These are phyloP conservation scores for Yarrowia sp. DNA, from an alignment of 805 yeast species.

Conservation along the genomic window DNA sequence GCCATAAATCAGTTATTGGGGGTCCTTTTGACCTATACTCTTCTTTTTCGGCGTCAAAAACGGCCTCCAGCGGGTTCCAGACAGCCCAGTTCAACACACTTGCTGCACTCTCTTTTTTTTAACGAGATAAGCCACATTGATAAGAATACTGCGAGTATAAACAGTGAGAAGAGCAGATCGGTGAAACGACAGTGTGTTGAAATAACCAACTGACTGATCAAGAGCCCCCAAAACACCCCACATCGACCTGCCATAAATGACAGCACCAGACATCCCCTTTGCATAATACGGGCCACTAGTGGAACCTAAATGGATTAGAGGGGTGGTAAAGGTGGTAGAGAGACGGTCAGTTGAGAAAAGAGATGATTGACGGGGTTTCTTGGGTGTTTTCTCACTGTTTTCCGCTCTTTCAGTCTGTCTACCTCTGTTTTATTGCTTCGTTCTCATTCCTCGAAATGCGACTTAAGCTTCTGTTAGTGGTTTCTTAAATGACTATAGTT, in stretches of 20 bases:
- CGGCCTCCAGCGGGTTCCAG: too few species aligned
- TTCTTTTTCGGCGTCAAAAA: too few species aligned
- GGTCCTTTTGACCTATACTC: not conserved
- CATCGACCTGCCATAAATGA: not conserved
- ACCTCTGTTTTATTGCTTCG: not conserved
- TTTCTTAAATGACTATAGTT: not conserved
- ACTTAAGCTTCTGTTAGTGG: slow-evolving; percentile 8
- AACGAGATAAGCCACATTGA: slow-evolving; percentile 4
- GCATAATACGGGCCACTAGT: slow-evolving; percentile 23
- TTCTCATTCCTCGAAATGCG: not conserved
- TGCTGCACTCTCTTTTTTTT: not conserved
- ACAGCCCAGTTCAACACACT: not conserved
- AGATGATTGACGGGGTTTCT: too few species aligned
- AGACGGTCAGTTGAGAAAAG: too few species aligned
- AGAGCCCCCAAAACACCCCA: not conserved
- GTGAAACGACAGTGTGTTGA: too few species aligned
- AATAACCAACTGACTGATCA: too few species aligned
- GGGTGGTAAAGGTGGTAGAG: too few species aligned
- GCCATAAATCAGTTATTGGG: not conserved
- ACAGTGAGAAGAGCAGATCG: too few species aligned
- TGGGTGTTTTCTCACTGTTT: too few species aligned
- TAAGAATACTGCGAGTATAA: not conserved
- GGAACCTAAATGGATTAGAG: not conserved
- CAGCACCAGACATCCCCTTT: not conserved
- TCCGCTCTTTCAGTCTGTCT: too few species aligned